Conservation (phyloP, 805 yeast species). For the Yarrowia phangngaensis region DNA sequence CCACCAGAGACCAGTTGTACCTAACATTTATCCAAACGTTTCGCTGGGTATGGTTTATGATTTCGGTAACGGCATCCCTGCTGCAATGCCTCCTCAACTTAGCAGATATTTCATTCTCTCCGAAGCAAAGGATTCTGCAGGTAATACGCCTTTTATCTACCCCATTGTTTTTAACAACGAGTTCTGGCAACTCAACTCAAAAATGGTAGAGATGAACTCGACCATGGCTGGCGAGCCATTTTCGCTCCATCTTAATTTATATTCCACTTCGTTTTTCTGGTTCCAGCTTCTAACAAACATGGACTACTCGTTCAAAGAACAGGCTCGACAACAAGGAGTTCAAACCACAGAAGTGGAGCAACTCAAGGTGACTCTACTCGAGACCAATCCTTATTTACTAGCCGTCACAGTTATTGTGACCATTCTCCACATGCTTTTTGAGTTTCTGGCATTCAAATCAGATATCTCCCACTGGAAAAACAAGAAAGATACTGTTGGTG, state of each 20-base stretch:
- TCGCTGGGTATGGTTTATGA: constrained; percentile 37
- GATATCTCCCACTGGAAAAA: constrained; percentile 45
- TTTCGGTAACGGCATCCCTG: constrained; percentile 3
- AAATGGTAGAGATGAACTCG: constrained; percentile 38
- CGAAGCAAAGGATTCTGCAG: not conserved
- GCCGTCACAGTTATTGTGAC: constrained; percentile 40
- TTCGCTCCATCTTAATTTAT: constrained; percentile 37
- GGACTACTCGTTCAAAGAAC: constrained; percentile 38
- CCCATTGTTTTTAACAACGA: constrained; percentile 42
- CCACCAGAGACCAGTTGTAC: constrained; percentile 30
- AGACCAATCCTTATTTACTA: constrained; percentile 42
- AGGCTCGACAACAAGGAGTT: constrained; percentile 33
- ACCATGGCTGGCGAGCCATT: constrained; percentile 26
- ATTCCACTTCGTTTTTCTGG: constrained; percentile 37
- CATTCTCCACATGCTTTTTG: constrained; percentile 41
- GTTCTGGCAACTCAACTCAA: constrained; percentile 43
- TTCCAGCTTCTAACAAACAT: constrained; percentile 37
- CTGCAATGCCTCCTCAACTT: constrained; percentile 28
- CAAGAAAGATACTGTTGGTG: constrained; percentile 44
- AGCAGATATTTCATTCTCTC: not conserved
- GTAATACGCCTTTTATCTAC: constrained; percentile 38
- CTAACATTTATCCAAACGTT: constrained; percentile 43
- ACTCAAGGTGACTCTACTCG: constrained; percentile 41
- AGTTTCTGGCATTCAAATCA: constrained; percentile 44
- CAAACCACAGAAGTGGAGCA: constrained; percentile 41